Evolutionary conservation across 768 basidiomycete genomes (phyloP).

Genomic region (Gymnopilus dilepis): DNA sequence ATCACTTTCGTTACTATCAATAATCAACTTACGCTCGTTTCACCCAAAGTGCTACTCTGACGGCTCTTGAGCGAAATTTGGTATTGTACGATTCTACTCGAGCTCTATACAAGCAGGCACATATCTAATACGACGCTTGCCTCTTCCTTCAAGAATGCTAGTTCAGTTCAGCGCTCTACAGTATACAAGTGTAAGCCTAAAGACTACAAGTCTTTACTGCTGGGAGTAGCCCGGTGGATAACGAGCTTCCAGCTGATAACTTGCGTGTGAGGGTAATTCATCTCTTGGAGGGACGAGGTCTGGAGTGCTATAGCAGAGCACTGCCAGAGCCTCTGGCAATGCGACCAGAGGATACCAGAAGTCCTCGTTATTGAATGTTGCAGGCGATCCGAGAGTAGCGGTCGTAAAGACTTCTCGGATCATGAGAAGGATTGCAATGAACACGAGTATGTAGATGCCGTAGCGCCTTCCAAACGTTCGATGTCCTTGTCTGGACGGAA

Average conservation of each 20-base stretch:
- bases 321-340: conserved; percentile 43
- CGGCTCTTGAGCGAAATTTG: too few relatives aligned
- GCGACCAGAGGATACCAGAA: conserved; percentile 49
- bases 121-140: too few relatives aligned
- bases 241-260: neutral
- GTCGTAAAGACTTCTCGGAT: conserved; percentile 41
- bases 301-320: conserved; percentile 37
- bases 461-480: conserved; percentile 33
- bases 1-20: too few relatives aligned
- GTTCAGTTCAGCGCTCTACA: too few relatives aligned
- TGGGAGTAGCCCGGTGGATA: neutral
- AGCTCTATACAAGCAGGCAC: too few relatives aligned
- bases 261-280: conserved; percentile 22
- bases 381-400: conserved; percentile 34
- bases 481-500: conserved; percentile 2
- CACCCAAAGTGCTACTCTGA: too few relatives aligned
- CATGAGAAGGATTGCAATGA: conserved; percentile 40
- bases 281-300: conserved; percentile 38
- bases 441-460: conserved; percentile 35
- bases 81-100: too few relatives aligned
- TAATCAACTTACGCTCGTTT: too few relatives aligned
- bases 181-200: too few relatives aligned
- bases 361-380: conserved; percentile 37
- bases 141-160: too few relatives aligned
- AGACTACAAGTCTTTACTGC: too few relatives aligned